These are phyloP conservation scores for Scedosporium apiospermum DNA, from an alignment of 2,329 filamentous ascomycete genomes.

Conservation along the genomic window DNA sequence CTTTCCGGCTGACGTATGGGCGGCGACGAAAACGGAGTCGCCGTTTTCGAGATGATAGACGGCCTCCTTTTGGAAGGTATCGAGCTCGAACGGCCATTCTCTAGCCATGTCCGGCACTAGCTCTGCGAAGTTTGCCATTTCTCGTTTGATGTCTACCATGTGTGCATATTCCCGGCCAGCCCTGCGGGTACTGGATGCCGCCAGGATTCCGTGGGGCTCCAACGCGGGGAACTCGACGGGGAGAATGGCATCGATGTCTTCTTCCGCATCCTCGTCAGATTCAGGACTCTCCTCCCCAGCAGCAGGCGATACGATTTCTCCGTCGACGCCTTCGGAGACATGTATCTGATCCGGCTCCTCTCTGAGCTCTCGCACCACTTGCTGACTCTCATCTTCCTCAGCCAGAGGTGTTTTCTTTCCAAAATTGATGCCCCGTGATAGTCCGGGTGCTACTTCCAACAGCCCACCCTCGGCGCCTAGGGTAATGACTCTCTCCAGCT, in stretches of 20 bases:
- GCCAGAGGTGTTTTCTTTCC: slow-evolving; percentile 41
- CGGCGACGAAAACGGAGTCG: slow-evolving; percentile 95
- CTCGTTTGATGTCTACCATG: slow-evolving; percentile 91
- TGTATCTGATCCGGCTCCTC: slow-evolving; percentile 32
- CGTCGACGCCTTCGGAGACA: not conserved
- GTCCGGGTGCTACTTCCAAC: slow-evolving; percentile 72
- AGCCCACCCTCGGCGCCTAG: slow-evolving; percentile 69
- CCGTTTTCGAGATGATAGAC: slow-evolving; percentile 95
- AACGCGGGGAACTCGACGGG: slow-evolving; percentile 90
- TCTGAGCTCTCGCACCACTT: slow-evolving; percentile 35
- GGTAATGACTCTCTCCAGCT: slow-evolving; percentile 78
- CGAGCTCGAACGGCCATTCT: slow-evolving; percentile 94
- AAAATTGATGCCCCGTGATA: slow-evolving; percentile 69
- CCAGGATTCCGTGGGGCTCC: slow-evolving; percentile 70
- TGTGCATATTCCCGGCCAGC: slow-evolving; percentile 89
- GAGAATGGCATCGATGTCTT: slow-evolving; percentile 72
- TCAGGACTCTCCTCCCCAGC: slow-evolving; percentile 19
- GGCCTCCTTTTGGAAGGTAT: slow-evolving; percentile 97
- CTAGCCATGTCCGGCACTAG: slow-evolving; percentile 93
- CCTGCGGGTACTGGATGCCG: slow-evolving; percentile 61
- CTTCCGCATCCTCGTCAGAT: slow-evolving; percentile 29
- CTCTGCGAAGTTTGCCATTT: slow-evolving; percentile 88
- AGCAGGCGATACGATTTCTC: slow-evolving; percentile 1
- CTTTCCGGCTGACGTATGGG: slow-evolving; percentile 95
- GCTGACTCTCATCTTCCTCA: slow-evolving; percentile 35